Base-by-base conservation (phyloP, 768 basidiomycete genomes). In the Tricholoma bakamatsutake region DNA sequence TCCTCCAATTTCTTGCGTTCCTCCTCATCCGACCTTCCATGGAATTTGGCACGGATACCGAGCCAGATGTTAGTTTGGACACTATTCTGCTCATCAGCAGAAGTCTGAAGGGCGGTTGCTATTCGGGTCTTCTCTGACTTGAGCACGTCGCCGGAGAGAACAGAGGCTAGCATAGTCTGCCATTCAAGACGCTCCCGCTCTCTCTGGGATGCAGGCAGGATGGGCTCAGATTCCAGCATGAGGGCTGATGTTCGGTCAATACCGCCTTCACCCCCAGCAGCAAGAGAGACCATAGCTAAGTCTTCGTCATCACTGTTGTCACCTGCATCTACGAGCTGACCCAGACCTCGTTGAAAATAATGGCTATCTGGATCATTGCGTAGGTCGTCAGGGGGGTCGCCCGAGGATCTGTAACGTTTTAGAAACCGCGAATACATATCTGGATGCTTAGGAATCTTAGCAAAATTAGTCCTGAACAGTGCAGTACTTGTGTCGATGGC, bases 71-170 rank as follows among this genome's bases (percentile, higher is more conserved):
- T 84, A 45, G 82, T 72, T 65, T 84, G 80, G 58, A 80, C 71
- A 68, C 80, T 81, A 65, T 84, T 79, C 70, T 87, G 81, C 71
- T 87, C 84, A 55, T 90, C 85, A 7, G 78, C 78, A 17, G 82
- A 79, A 18, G 84, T 80, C 59, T 87, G 83, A 50, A 93, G 74
- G 13, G 84, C 89, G 47, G 84, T 85, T 28, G 89, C 88, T 57
- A 98, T 94, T 55, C 97, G 84, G 24, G 89, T 90, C 72, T 93
- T 97, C 73, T 98, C 97, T 0, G 92, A 89, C 67, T 88, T 92
- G 60, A 99, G 82, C 10, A 99, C 93, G 64, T 98, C 95, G 9
- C 97, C 95, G 30, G 84, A 83, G 46, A 99, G 79, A 24, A 98
- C 96, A 30, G 94, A 96, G 11, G 91, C 83, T 31, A 98, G 82